Evolutionary conservation across 2,329 filamentous ascomycete genomes (phyloP).

Genomic region (Xylariaceae sp.): DNA sequence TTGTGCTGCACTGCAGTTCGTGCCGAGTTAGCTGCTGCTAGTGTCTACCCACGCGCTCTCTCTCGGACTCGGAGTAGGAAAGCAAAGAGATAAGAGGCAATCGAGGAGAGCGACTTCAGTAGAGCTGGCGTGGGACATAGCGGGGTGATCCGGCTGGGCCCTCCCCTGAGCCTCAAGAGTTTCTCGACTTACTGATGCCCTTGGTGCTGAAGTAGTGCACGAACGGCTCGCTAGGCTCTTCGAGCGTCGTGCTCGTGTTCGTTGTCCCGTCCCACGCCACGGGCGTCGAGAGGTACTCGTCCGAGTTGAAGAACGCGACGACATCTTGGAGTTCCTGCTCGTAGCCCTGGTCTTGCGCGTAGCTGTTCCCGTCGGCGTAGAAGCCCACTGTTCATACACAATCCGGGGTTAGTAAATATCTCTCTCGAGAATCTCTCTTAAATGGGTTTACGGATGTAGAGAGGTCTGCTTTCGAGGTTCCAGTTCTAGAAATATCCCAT

Average conservation of each 20-base stretch:
- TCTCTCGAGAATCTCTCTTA: too few relatives aligned
- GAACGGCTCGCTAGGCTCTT: slow-evolving; percentile 45
- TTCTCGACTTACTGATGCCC: slow-evolving; percentile 46
- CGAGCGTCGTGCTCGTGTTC: slow-evolving; percentile 39
- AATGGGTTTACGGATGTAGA: too few relatives aligned
- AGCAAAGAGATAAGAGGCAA: too few relatives aligned
- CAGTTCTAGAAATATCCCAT: too few relatives aligned
- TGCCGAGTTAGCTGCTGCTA: not conserved
- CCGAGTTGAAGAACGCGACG: slow-evolving; percentile 55
- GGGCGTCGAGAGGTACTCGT: slow-evolving; percentile 44
- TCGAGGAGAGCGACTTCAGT: too few relatives aligned
- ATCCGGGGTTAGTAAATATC: too few relatives aligned
- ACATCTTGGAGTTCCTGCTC: slow-evolving; percentile 54
- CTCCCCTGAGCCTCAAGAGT: too few relatives aligned
- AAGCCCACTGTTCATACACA: slow-evolving; percentile 55
- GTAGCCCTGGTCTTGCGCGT: slow-evolving; percentile 49
- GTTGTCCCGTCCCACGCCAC: slow-evolving; percentile 44
- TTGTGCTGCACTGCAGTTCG: slow-evolving; percentile 55
- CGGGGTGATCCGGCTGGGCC: too few relatives aligned
- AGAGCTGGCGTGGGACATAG: not conserved
- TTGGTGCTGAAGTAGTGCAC: slow-evolving; percentile 65
- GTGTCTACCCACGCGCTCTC: not conserved
- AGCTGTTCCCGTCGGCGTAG: slow-evolving; percentile 52
- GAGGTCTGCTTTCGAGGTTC: too few relatives aligned
- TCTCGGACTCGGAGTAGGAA: not conserved